phyloP scores from a whole-genome alignment of 306 rosid genomes.

The Pachyrhizus erosus region DNA sequence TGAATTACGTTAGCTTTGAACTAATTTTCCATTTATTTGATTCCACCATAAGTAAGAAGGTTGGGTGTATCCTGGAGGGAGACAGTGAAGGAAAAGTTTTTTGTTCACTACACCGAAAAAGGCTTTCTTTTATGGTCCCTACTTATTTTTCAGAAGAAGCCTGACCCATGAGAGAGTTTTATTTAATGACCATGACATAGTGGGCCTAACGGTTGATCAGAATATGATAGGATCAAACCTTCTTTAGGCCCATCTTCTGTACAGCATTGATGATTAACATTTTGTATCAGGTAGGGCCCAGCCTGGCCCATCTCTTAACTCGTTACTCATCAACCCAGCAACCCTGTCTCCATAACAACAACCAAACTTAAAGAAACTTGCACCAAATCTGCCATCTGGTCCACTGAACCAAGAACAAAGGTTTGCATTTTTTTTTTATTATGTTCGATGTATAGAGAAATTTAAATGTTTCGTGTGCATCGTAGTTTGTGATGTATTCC shows the following conservation, averaged over 20 bases:
- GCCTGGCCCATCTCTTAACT: slow-evolving; percentile 32
- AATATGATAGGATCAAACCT: slow-evolving; percentile 25
- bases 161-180: slow-evolving; percentile 21
- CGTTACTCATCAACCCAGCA: slow-evolving; percentile 32
- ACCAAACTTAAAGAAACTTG: slow-evolving; percentile 16
- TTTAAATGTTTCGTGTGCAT: neutral
- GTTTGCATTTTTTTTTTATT: neutral
- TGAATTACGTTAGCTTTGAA: neutral
- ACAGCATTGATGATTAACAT: neutral
- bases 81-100: neutral
- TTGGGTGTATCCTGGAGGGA: slow-evolving; percentile 4
- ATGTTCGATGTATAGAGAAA: neutral
- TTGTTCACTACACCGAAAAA: neutral
- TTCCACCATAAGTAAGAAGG: neutral
- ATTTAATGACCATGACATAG: neutral
- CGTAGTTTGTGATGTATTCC: no score
- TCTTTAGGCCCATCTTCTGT: neutral
- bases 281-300: slow-evolving; percentile 12
- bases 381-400: neutral
- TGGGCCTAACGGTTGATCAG: slow-evolving; percentile 22
- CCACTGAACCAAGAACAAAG: neutral
- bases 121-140: neutral
- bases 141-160: neutral
- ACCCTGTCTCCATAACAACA: slow-evolving; percentile 13
- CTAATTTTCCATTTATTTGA: neutral